A percentile compares a stretch with the other conserved stretches of the same genome.
Evolutionary conservation across 805 yeast species (phyloP).

Genomic region (Teunomyces lycoperdinae): DNA sequence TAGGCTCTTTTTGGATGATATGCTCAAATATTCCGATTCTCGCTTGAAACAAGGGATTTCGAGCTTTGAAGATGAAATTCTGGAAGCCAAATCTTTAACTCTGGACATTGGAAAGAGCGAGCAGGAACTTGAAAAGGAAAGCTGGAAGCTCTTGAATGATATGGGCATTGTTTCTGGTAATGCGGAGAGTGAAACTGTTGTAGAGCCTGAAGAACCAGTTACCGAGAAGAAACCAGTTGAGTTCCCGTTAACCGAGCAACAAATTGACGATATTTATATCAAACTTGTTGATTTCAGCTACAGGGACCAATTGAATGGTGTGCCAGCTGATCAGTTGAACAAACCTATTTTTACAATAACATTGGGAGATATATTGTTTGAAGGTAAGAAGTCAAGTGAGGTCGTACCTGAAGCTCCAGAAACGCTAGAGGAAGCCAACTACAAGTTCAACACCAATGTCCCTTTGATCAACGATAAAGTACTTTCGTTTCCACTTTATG

Average conservation of each 20-base stretch:
- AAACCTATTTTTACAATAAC: slow-evolving; percentile 34
- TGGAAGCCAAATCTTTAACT: slow-evolving; percentile 15
- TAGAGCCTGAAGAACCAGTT: neutral
- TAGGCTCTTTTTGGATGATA: slow-evolving; percentile 5
- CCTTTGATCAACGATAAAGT: slow-evolving; percentile 31
- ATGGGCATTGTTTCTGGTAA: slow-evolving; percentile 12
- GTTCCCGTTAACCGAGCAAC: slow-evolving; percentile 7
- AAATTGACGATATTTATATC: slow-evolving; percentile 21
- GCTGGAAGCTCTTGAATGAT: slow-evolving; percentile 17
- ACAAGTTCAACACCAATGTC: slow-evolving; percentile 33
- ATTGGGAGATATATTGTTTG: slow-evolving; percentile 38
- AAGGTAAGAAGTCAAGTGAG: slow-evolving; percentile 8
- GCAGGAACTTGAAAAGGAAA: slow-evolving; percentile 9
- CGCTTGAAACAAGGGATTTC: slow-evolving; percentile 10
- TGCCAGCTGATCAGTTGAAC: slow-evolving; percentile 14
- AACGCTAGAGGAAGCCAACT: slow-evolving; percentile 12
- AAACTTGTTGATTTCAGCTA: slow-evolving; percentile 26
- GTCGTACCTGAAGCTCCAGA: neutral
- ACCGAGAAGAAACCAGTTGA: neutral
- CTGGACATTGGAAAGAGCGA: slow-evolving; percentile 4
- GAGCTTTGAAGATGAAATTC: slow-evolving; percentile 11
- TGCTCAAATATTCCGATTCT: slow-evolving; percentile 15
- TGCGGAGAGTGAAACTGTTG: neutral
- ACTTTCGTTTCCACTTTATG: slow-evolving; percentile 27
- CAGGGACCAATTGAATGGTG: slow-evolving; percentile 20